Conservation (phyloP, 257 asterid species). For the Solanum lycopersicoides region DNA sequence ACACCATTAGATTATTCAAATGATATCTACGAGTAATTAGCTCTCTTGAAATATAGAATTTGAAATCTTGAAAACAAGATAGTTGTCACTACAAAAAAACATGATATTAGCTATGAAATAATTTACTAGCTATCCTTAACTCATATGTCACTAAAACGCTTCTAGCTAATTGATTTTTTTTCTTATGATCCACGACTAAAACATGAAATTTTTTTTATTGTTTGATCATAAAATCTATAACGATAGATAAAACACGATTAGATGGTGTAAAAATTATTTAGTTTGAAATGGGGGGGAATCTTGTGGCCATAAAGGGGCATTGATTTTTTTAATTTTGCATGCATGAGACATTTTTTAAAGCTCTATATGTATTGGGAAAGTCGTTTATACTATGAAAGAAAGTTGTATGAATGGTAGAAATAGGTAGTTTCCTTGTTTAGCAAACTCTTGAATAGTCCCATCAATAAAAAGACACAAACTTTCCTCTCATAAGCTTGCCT, state of each 20-base stretch:
- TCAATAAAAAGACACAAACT: conserved; percentile 37
- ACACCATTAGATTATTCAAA: too few species aligned
- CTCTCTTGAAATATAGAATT: background rate
- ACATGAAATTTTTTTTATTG: too few species aligned
- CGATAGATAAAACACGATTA: background rate
- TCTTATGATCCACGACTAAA: too few species aligned
- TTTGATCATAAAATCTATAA: too few species aligned
- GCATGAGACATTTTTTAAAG: background rate
- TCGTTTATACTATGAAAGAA: conserved; percentile 45
- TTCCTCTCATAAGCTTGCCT: background rate
- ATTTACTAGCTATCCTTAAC: too few species aligned
- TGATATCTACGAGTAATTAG: background rate
- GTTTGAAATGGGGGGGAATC: conserved; percentile 10
- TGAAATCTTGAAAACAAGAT: background rate
- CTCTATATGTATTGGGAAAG: conserved; percentile 3
- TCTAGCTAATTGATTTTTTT: too few species aligned
- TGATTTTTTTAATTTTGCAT: background rate
- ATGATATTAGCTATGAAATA: too few species aligned
- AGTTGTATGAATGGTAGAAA: conserved; percentile 20
- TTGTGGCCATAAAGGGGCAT: conserved; percentile 10
- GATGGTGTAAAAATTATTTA: background rate
- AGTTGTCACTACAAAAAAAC: too few species aligned
- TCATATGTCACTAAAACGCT: too few species aligned
- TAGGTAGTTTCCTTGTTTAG: conserved; percentile 31
- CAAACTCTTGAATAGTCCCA: conserved; percentile 54